Evolutionary conservation across 1,139 yeast species (phyloP).

Genomic region (Taphrina deformans): DNA sequence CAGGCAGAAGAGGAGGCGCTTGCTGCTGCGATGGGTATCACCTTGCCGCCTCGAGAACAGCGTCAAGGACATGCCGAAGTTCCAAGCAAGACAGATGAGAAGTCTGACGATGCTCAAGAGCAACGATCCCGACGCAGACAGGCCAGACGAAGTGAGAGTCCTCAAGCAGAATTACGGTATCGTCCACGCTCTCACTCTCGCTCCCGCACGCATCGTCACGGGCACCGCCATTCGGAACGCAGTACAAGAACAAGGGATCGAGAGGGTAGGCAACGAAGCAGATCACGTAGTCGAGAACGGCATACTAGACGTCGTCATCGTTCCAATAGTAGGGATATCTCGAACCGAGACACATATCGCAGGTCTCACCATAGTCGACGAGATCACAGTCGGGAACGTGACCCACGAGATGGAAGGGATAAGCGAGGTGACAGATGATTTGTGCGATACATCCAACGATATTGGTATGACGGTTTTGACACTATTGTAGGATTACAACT

Average conservation of each 20-base stretch:
- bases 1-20: slow-evolving; percentile 41
- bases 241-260: background rate
- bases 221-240: background rate
- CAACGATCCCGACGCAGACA: background rate
- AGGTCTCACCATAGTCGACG: background rate
- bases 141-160: background rate
- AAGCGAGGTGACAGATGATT: background rate
- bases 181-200: too few species aligned
- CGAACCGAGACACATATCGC: background rate
- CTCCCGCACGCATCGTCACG: background rate
- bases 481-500: background rate
- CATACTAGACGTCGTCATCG: background rate
- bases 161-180: background rate
- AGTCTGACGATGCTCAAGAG: background rate
- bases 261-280: background rate
- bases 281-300: background rate
- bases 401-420: background rate
- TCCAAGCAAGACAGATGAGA: background rate
- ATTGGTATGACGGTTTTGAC: background rate
- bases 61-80: background rate
- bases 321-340: background rate
- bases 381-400: background rate
- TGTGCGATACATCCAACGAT: background rate
- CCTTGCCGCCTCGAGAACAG: background rate
- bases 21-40: slow-evolving; percentile 39